Conservation (phyloP, 2,329 filamentous ascomycete species). For the Shiraia bambusicola region DNA sequence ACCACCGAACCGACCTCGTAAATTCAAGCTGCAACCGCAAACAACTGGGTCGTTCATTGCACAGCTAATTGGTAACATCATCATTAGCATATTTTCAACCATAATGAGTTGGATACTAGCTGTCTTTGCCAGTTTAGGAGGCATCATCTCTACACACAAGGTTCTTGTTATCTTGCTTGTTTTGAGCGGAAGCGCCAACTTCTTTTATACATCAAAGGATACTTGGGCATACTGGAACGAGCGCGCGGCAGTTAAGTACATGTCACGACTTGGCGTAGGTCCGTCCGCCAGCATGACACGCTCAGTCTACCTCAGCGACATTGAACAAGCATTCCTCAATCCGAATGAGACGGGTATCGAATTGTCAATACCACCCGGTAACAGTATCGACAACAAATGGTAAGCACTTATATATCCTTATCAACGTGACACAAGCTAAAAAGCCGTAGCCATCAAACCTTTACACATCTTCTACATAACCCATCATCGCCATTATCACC, state of each 20-base stretch:
- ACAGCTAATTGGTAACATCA: slow-evolving; percentile 71
- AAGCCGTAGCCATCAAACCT: slow-evolving; percentile 37
- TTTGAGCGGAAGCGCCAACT: slow-evolving; percentile 70
- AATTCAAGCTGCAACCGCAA: slow-evolving; percentile 52
- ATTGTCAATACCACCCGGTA: slow-evolving; percentile 17
- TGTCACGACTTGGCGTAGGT: slow-evolving; percentile 76
- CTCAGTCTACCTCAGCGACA: slow-evolving; percentile 78
- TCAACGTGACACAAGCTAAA: slow-evolving; percentile 7
- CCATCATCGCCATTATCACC: slow-evolving; percentile 17
- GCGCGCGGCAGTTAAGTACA: slow-evolving; percentile 75
- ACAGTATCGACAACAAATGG: slow-evolving; percentile 31
- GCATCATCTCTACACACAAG: slow-evolving; percentile 70
- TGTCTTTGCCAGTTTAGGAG: slow-evolving; percentile 64
- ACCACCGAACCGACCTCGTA: slow-evolving; percentile 39
- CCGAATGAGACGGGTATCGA: slow-evolving; percentile 38
- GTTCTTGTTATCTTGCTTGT: slow-evolving; percentile 70
- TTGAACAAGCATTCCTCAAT: slow-evolving; percentile 63
- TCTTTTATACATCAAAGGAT: slow-evolving; percentile 72
- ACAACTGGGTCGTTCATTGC: slow-evolving; percentile 68
- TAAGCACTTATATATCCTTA: slow-evolving; percentile 8
- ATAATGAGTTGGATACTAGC: slow-evolving; percentile 77
- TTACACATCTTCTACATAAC: slow-evolving; percentile 38
- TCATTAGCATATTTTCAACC: slow-evolving; percentile 72
- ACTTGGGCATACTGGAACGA: slow-evolving; percentile 82
- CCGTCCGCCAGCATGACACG: slow-evolving; percentile 81